phyloP scores from a whole-genome alignment of 257 asterid species.

The Nicotiana otophora region DNA sequence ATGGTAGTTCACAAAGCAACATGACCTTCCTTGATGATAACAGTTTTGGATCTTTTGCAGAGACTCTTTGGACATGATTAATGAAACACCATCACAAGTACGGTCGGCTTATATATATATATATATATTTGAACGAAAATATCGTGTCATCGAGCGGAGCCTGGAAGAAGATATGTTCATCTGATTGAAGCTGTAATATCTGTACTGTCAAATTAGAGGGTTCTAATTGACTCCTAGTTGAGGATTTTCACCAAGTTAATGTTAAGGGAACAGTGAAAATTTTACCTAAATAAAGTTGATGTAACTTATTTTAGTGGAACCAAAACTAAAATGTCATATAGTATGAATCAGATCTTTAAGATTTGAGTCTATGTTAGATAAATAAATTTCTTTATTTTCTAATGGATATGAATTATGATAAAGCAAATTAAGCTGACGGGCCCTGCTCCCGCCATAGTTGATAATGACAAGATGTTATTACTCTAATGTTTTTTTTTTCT shows the following conservation, averaged over 20 bases:
- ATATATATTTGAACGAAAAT: no score
- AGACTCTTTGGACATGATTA: constrained; percentile 46
- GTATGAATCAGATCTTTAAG: not conserved
- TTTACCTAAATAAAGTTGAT: not conserved
- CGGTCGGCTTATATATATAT: no score
- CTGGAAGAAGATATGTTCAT: not conserved
- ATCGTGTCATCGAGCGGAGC: no score
- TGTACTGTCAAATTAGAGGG: no score
- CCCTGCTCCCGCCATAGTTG: not conserved
- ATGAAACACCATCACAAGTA: not conserved
- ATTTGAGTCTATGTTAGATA: constrained; percentile 11
- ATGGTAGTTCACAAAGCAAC: constrained; percentile 10
- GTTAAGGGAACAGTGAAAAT: not conserved
- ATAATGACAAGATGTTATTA: no score
- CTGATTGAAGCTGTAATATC: not conserved
- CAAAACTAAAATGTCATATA: not conserved
- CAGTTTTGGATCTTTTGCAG: constrained; percentile 33
- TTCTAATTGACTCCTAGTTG: no score
- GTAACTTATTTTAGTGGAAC: constrained; percentile 6
- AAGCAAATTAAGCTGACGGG: constrained; percentile 36
- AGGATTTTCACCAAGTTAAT: not conserved
- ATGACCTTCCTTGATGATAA: constrained; percentile 32
- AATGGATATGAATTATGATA: not conserved
- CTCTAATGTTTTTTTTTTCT: not conserved
- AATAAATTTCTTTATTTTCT: constrained; percentile 16